Evolutionary conservation across 108 stramenopile species (phyloP), one percentile per base, ranked within the genome.

Genomic region (Discostella stelligeroides): DNA sequence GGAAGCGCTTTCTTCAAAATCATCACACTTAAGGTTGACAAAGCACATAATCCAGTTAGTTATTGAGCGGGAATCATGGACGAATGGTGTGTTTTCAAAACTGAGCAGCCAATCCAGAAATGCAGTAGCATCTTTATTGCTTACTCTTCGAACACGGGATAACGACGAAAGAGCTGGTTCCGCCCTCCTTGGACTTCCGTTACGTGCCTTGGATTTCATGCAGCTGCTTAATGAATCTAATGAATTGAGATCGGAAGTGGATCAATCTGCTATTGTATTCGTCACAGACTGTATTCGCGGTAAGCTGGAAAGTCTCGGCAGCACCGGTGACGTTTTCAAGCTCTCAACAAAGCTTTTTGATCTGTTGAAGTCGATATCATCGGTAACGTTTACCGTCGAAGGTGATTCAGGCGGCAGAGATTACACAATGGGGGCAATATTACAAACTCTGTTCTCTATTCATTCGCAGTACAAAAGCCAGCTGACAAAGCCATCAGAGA

Each of bases 1-100:
- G 17, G 60, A 76, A 17, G 63, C 88, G 37, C 61, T 91, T 2
- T 51, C 40, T 11, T 40, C 60, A 23, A 49, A 38, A 41, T 27
- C 30, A 12, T 27, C 73, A 10, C 27, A 58, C 21, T 48, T 66
- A 17, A 25, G 46, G 46, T 14, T 87, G 27, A 69, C 70, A 38
- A 64, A 64, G 34, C 28, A 70, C 15, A 59, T 89, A 0, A 60
- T 76, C 27, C 63, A 74, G 20, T 56, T 79, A 5, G 85, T 90
- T 1, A 58, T 95, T 63, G 48, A 23, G n/a, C 80, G 88, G 38
- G 61, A 75, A n/a, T 86, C 89, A 10, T 95, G 94, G 94, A 43
- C 60, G 34, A 62, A 65, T n/a, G 68, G 82, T 30, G 68, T 95
- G 12, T 92, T 91, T 66, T 70, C 84, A 43, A 75, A 73, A 20